Conservation (phyloP, 2,329 filamentous ascomycete genomes). For the Fusarium continuum region DNA sequence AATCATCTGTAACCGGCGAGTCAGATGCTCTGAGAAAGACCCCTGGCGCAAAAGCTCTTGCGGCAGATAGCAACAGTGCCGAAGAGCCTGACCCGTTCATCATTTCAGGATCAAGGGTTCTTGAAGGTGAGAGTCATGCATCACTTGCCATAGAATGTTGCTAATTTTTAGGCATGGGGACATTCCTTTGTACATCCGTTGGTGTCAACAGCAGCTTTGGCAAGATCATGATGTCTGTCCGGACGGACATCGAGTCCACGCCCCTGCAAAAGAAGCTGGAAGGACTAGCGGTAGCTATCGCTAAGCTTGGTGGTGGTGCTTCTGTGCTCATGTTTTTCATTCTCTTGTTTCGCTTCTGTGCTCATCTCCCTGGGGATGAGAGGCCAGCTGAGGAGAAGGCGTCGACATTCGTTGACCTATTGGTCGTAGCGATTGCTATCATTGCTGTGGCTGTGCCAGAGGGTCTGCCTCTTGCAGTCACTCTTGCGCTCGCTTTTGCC, state of each 20-base stretch:
- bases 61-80: conserved; percentile 72
- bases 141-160: neutral
- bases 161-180: conserved; percentile 55
- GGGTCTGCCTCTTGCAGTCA: conserved; percentile 80
- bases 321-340: conserved; percentile 84
- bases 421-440: conserved; percentile 81
- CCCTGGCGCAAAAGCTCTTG: conserved; percentile 72
- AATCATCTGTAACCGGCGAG: conserved; percentile 69
- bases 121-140: conserved; percentile 63
- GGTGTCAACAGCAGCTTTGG: conserved; percentile 79
- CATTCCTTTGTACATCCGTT: conserved; percentile 77
- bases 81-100: conserved; percentile 85
- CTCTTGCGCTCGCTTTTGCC: conserved; percentile 78
- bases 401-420: conserved; percentile 77
- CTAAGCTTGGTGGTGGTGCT: conserved; percentile 78
- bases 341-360: conserved; percentile 85
- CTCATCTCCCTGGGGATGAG: conserved; percentile 63
- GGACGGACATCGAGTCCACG: conserved; percentile 78
- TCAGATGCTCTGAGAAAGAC: conserved; percentile 78
- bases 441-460: conserved; percentile 84
- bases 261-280: conserved; percentile 81
- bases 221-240: conserved; percentile 77
- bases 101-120: conserved; percentile 83
- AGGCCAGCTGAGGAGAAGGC: conserved; percentile 76
- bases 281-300: conserved; percentile 78